Conservation (phyloP, 305 asterid genomes). For the Nicotiana rustica region DNA sequence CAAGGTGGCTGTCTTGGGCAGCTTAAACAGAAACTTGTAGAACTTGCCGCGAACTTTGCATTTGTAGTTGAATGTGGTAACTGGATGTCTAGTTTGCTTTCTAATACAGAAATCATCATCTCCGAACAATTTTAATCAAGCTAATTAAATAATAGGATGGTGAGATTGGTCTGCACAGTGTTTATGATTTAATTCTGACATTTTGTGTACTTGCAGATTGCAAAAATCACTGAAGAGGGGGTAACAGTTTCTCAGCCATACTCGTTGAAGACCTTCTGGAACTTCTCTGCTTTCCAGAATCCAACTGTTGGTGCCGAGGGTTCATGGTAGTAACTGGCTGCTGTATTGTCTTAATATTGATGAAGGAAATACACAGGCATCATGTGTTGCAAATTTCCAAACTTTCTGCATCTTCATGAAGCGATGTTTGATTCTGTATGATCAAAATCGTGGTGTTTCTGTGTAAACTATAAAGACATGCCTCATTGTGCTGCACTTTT, state of each 20-base stretch:
- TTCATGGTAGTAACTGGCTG: conserved; percentile 65
- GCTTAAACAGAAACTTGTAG: conserved; percentile 21
- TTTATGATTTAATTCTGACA: conserved; percentile 8
- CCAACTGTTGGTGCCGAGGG: conserved; percentile 95
- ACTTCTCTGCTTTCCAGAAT: conserved; percentile 79
- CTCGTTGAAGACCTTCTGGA: conserved; percentile 86
- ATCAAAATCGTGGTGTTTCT: conserved; percentile 1
- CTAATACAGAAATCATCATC: background rate
- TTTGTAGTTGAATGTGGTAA: conserved; percentile 1
- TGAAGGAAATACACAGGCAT: conserved; percentile 26
- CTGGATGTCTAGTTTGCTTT: background rate
- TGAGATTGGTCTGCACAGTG: conserved; percentile 2
- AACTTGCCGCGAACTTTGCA: background rate
- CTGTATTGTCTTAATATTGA: background rate
- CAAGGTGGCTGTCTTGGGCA: background rate
- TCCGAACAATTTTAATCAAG: background rate
- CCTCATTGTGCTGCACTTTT: conserved; percentile 4
- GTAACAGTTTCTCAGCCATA: conserved; percentile 71
- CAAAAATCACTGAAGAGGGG: conserved; percentile 90
- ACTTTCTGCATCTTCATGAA: background rate
- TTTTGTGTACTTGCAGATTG: conserved; percentile 64
- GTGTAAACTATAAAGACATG: conserved; percentile 21
- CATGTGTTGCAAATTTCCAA: background rate
- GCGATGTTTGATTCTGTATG: background rate
- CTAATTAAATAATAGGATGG: background rate